These are phyloP conservation scores for Clavariopsis aquatica DNA, from an alignment of 495 filamentous ascomycete species.

Conservation along the genomic window DNA sequence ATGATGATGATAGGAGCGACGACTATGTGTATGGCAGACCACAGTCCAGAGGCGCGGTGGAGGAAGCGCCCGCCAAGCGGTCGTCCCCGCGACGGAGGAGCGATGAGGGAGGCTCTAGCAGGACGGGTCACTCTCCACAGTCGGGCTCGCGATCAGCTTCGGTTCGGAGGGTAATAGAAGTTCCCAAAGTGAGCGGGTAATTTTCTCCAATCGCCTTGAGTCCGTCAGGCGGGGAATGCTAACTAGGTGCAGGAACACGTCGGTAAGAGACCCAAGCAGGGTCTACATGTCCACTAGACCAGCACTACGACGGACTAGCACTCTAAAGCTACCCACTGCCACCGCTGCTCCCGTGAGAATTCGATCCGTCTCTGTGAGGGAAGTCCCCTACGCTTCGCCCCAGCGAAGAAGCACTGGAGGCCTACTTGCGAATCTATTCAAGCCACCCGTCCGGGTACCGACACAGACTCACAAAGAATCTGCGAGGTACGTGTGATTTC, in stretches of 20 bases:
- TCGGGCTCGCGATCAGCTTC: constrained; percentile 29
- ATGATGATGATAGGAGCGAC: constrained; percentile 22
- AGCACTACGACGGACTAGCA: constrained; percentile 30
- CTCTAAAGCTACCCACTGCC: constrained; percentile 22
- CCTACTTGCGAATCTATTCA: constrained; percentile 35
- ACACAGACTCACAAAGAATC: constrained; percentile 27
- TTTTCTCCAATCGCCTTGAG: neutral
- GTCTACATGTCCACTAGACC: constrained; percentile 34
- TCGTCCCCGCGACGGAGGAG: constrained; percentile 18
- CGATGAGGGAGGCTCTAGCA: constrained; percentile 25
- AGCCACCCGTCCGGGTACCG: constrained; percentile 15
- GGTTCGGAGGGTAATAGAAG: constrained; percentile 17
- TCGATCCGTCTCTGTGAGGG: constrained; percentile 11
- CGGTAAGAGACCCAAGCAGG: constrained; percentile 28
- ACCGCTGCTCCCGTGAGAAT: constrained; percentile 14
- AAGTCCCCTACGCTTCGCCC: neutral
- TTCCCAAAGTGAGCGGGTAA: constrained; percentile 26
- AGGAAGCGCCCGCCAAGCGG: constrained; percentile 23
- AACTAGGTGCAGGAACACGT: constrained; percentile 25
- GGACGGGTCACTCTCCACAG: constrained; percentile 12
- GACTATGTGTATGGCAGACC: constrained; percentile 37
- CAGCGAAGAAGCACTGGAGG: constrained; percentile 33
- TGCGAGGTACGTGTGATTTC: constrained; percentile 18
- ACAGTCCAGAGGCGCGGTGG: constrained; percentile 17
- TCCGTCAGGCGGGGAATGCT: constrained; percentile 6